Evolutionary conservation across 2,329 filamentous ascomycete species (phyloP).

Genomic region (Peltaster fructicola): DNA sequence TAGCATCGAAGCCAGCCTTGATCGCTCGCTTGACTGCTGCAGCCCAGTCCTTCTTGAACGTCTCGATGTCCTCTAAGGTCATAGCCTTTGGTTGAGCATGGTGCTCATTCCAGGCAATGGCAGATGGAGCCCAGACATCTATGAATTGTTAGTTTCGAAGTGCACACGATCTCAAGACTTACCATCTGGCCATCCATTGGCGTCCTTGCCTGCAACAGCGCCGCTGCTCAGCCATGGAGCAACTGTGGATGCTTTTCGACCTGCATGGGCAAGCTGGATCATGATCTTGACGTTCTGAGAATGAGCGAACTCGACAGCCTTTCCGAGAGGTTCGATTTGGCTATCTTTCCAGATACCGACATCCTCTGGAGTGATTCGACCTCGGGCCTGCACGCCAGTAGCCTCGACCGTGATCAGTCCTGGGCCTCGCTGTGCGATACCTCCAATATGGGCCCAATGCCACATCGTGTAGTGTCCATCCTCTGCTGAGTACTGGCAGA

Average conservation of each 20-base stretch:
- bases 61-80: slow-evolving; percentile 49
- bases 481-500: slow-evolving; percentile 50
- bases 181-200: slow-evolving; percentile 35
- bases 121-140: slow-evolving; percentile 39
- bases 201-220: slow-evolving; percentile 32
- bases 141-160: slow-evolving; percentile 10
- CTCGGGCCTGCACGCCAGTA: slow-evolving; percentile 55
- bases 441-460: slow-evolving; percentile 22
- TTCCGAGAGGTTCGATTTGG: slow-evolving; percentile 55
- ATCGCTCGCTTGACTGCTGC: slow-evolving; percentile 38
- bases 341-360: slow-evolving; percentile 68
- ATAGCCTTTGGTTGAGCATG: slow-evolving; percentile 49
- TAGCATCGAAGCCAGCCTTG: slow-evolving; percentile 52
- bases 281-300: slow-evolving; percentile 58
- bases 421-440: slow-evolving; percentile 59
- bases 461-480: slow-evolving; percentile 54
- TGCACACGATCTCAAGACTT: no score
- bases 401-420: slow-evolving; percentile 63
- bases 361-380: slow-evolving; percentile 69
- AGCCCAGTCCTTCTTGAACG: slow-evolving; percentile 44
- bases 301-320: slow-evolving; percentile 63
- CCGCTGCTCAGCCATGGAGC: slow-evolving; percentile 44
- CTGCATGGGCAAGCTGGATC: slow-evolving; percentile 70
- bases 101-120: slow-evolving; percentile 43
- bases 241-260: slow-evolving; percentile 42